Evolutionary conservation across 306 rosid genomes (phyloP).

Genomic region (Acacia confusa): DNA sequence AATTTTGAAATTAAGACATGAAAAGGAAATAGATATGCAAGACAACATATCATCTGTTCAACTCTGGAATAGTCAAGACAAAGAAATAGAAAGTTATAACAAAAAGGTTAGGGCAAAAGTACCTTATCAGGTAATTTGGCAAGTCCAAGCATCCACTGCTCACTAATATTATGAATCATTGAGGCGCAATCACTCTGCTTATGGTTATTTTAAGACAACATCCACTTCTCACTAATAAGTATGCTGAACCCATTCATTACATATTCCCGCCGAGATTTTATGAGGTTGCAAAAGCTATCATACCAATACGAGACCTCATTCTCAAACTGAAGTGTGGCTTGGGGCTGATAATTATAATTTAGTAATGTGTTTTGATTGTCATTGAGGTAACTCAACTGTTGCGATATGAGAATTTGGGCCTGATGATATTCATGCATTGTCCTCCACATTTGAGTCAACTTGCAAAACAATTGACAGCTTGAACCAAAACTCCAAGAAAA

Average conservation of each 20-base stretch:
- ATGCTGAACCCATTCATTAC: conserved; percentile 68
- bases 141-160: conserved; percentile 69
- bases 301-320: conserved; percentile 72
- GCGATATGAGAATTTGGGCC: conserved; percentile 58
- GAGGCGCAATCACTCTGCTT: conserved; percentile 46
- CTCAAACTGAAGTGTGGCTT: conserved; percentile 75
- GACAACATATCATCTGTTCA: conserved; percentile 11
- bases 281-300: conserved; percentile 67
- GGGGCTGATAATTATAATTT: conserved; percentile 62
- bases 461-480: too few species aligned
- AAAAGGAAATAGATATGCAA: conserved; percentile 1
- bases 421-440: conserved; percentile 77
- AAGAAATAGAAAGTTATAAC: neutral
- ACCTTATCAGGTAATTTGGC: conserved; percentile 63
- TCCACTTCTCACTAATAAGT: too few species aligned
- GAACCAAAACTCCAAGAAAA: too few species aligned
- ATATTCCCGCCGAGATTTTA: conserved; percentile 72
- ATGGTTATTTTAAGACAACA: too few species aligned
- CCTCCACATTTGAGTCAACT: too few species aligned
- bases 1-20: conserved; percentile 1
- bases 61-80: neutral
- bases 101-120: conserved; percentile 30
- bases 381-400: conserved; percentile 62
- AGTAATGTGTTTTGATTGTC: conserved; percentile 55
- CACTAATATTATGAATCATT: conserved; percentile 44